Conservation (phyloP, 169 alveolate species). For the Eimeria falciformis region DNA sequence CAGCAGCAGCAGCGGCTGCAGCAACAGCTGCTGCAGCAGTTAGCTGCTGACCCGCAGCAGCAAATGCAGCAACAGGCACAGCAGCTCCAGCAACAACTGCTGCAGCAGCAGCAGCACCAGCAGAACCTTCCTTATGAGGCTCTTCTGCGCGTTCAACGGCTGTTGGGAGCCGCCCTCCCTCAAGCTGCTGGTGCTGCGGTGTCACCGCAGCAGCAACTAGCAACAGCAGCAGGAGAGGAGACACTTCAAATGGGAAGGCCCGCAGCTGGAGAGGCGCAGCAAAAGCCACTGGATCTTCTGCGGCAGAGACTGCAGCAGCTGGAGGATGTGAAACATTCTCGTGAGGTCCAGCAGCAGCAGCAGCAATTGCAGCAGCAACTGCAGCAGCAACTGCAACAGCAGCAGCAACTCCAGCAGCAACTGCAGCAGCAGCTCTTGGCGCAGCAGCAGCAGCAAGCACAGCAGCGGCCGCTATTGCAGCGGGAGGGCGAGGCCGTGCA, state of each 20-base stretch:
- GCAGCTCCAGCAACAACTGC: conserved; percentile 41
- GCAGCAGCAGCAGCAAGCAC: conserved; percentile 41
- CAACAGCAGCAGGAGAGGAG: conserved; percentile 23
- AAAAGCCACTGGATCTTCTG: conserved; percentile 19
- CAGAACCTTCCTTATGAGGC: not conserved
- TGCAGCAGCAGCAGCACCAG: conserved; percentile 29
- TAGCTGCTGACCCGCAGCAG: not conserved
- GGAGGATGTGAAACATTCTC: conserved; percentile 31
- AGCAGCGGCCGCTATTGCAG: conserved; percentile 66
- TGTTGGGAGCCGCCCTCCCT: conserved; percentile 17
- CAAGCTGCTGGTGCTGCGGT: conserved; percentile 55
- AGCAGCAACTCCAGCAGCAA: conserved; percentile 27
- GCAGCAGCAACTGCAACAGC: conserved; percentile 67
- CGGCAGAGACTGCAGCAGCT: conserved; percentile 68
- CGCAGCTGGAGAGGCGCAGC: not conserved
- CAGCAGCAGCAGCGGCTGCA: conserved; percentile 38
- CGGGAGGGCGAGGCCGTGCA: conserved; percentile 63
- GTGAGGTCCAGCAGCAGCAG: conserved; percentile 28
- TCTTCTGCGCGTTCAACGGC: conserved; percentile 34
- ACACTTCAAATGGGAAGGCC: not conserved
- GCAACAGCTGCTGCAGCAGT: conserved; percentile 23
- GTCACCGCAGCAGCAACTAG: conserved; percentile 42
- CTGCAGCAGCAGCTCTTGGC: conserved; percentile 14
- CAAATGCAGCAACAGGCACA: not conserved
- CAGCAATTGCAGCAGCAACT: conserved; percentile 10